Evolutionary conservation across 148 eudicot species (phyloP), one percentile per base, ranked within the genome.

Genomic region (Fagopyrum homotropicum): DNA sequence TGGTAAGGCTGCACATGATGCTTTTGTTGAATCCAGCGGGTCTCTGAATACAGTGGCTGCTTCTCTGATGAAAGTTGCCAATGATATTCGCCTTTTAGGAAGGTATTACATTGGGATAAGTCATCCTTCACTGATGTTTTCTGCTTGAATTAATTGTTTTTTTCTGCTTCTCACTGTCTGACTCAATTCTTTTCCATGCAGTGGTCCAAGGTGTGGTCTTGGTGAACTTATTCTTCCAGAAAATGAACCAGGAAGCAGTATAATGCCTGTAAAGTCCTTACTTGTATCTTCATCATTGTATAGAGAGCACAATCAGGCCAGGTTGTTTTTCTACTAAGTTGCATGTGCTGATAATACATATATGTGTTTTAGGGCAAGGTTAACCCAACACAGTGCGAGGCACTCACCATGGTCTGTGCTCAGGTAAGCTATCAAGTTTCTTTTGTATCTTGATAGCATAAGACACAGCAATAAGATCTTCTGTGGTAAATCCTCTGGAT

Each of bases 211-310:
- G 2, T 95, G 98, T 78, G 98, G 98, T 75, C 92, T 95, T 73
- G 97, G 98, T 45, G 98, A 95, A 84, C 88, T 95, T 72, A 89
- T 87, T 77, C 97, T 95, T 83, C 98, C 98, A 69, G 98, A 95
- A 84, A 95, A 95, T 90, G 98, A 95, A 84, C 98, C 97, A 50
- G 98, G 98, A 64, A 95, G 98, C 97, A 95, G 98, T 82, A 95
- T 95, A 76, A 95, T 95, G 98, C 98, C 98, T 81, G 97, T 95
- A 92, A 84, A 45, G 50, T 55, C 45, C 46, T 77, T 72, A 72
- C 55, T 72, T 72, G 15, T 19, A 46, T 49, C 30, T 71, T 46
- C 55, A 40, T 12, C n/a, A 40, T 15, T 66, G 19, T 40, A 40
- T 12, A 66, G 7, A 63, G 7, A 12, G 47, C 19, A 66, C 19